Evolutionary conservation across 108 stramenopile species (phyloP).

Genomic region (Bacterosira constricta): DNA sequence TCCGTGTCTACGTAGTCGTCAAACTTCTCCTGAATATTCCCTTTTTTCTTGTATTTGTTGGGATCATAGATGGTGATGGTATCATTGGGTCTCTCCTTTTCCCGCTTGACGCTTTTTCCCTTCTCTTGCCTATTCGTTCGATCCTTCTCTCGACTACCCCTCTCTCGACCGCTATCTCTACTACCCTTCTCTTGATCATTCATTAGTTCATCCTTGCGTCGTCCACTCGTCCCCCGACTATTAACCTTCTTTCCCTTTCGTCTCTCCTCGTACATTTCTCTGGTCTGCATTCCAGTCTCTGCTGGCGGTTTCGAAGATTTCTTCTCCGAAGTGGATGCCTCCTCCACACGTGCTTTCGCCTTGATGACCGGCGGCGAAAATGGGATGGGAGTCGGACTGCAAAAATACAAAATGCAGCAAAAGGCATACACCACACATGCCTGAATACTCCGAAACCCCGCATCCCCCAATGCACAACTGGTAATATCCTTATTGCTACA

Average conservation of each 20-base stretch:
- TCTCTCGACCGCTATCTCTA: conserved; percentile 1
- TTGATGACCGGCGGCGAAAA: too few species aligned
- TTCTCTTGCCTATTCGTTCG: not conserved
- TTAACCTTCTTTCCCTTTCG: conserved; percentile 47
- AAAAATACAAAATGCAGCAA: conserved; percentile 27
- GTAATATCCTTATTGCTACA: conserved; percentile 35
- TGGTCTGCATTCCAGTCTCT: conserved; percentile 14
- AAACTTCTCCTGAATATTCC: conserved; percentile 7
- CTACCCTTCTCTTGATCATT: conserved; percentile 19
- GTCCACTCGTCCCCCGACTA: conserved; percentile 40
- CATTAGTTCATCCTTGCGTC: conserved; percentile 42
- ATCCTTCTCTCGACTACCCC: not conserved
- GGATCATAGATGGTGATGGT: conserved; percentile 10
- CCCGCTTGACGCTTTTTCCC: conserved; percentile 6
- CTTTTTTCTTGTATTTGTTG: not conserved
- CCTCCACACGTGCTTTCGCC: not conserved
- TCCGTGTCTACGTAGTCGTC: conserved; percentile 51
- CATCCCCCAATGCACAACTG: conserved; percentile 24
- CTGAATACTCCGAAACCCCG: conserved; percentile 38
- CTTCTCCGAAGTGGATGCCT: not conserved
- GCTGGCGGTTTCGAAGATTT: not conserved
- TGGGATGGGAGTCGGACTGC: conserved; percentile 25
- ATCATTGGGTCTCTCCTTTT: conserved; percentile 5
- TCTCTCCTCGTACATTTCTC: conserved; percentile 41
- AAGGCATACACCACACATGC: conserved; percentile 27